Base-by-base conservation (phyloP, 2,329 filamentous ascomycete species). In the Akanthomyces lecanii region DNA sequence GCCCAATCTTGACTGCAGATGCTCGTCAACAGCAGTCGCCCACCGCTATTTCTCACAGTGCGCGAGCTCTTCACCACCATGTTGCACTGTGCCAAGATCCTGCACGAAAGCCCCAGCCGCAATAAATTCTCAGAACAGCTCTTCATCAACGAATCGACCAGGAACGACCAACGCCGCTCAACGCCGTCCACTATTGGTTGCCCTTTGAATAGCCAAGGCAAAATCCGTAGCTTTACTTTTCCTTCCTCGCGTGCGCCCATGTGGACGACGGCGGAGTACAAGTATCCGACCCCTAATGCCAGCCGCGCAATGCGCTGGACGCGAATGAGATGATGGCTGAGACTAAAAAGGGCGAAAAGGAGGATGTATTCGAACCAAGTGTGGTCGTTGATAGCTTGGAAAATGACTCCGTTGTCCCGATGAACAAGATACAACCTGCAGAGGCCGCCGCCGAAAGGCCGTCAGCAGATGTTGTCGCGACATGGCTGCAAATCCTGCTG, bases 401-500 rank as follows among this genome's bases (percentile, higher is more conserved):
- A 12, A 6, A 5, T n/a, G 38, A 23, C 10, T 45, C n/a, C 28
- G 6, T 23, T 11, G 45, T 42, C 12, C 18, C 23, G 12, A 30
- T 25, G 6, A n/a, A 14, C 44, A 11, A 16, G 12, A 42, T 42
- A n/a, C 23, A 45, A 25, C 25, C 12, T 23, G 21, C 51, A 23
- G 40, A 55, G 5, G 16, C 42, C 4, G 21, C 42, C 1, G 28
- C 50, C 21, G 16, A 50, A 1, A 18, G 23, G 23, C 54, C 54
- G 44, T 58, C 63, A 4, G 52, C 52, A 7, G 40, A 62, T 7
- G n/a, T 38, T 18, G 63, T 64, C n/a, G 42, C 25, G 25, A 5
- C 52, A 38, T 64, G 63, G 63, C 54, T 64, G 36, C 47, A 36
- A 33, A 45, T 59, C 14, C 25, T 62, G 47, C 36, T 64, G 45